These are phyloP conservation scores for Alternaria sp. DNA, from an alignment of 2,329 filamentous ascomycete genomes.

Conservation along the genomic window DNA sequence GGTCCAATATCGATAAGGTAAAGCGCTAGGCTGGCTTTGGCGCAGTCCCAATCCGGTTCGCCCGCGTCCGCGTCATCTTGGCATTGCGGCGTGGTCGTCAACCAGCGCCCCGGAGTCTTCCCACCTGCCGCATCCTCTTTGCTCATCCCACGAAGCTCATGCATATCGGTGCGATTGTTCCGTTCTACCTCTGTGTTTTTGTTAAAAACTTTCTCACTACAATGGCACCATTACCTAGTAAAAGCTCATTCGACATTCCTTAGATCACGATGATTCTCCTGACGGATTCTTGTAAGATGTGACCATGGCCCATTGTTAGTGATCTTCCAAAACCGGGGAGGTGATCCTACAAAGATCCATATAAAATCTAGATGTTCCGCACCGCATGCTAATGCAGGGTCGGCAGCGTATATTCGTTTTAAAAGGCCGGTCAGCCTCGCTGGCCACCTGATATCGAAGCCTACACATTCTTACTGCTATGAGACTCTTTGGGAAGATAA, in stretches of 20 bases:
- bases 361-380: not conserved
- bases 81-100: not conserved
- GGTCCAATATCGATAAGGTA: not conserved
- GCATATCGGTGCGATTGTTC: not conserved
- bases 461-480: not conserved
- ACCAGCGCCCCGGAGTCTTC: not conserved
- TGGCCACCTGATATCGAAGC: too few relatives aligned
- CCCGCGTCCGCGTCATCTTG: not conserved
- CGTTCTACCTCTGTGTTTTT: not conserved
- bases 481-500: not conserved
- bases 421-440: not conserved
- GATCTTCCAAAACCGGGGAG: not conserved
- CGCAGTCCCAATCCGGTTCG: not conserved
- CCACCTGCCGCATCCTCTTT: not conserved
- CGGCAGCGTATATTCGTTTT: not conserved
- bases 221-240: not conserved
- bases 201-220: not conserved
- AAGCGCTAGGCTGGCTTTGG: not conserved
- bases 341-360: too few relatives aligned
- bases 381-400: not conserved
- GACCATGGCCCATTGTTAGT: not conserved
- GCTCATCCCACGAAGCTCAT: not conserved
- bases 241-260: not conserved
- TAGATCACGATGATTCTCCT: not conserved
- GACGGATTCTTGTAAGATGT: not conserved